A percentile compares a stretch with the other conserved stretches of the same genome.
phyloP scores from a whole-genome alignment of 305 asterid species.

The Solanum hybrid region DNA sequence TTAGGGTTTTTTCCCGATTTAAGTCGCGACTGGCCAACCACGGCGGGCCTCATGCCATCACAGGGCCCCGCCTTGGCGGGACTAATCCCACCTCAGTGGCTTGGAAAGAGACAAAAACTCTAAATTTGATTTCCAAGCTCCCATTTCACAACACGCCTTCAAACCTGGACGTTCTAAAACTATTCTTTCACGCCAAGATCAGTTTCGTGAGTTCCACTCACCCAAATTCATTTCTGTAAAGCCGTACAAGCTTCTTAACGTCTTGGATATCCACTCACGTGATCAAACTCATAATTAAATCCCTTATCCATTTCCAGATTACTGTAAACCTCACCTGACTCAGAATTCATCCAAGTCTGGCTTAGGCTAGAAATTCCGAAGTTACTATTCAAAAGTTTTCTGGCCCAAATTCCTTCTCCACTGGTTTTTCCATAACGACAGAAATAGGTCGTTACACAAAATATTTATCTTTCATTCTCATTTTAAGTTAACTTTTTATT shows the following conservation, averaged over 20 bases:
- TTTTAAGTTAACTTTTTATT: no score
- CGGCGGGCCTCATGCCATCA: fast-evolving
- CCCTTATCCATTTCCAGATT: not conserved
- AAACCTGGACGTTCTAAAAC: not conserved
- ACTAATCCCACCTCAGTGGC: no score
- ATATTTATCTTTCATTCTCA: no score
- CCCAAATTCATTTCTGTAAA: not conserved
- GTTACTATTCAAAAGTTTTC: not conserved
- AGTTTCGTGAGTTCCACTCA: not conserved
- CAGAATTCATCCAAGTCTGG: not conserved
- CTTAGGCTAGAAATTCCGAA: not conserved
- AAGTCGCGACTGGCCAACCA: not conserved
- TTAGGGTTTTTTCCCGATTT: fast-evolving
- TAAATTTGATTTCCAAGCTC: no score
- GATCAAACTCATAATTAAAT: not conserved
- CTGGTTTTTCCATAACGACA: not conserved
- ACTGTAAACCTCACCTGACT: not conserved
- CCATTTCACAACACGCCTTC: not conserved
- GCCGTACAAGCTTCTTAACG: not conserved
- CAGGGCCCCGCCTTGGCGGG: not conserved
- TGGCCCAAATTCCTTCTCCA: not conserved
- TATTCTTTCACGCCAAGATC: no score
- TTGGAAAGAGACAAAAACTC: no score
- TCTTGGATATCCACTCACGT: not conserved
- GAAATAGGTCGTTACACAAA: not conserved